These are phyloP conservation scores for Bacterosira constricta DNA, from an alignment of 108 stramenopile species.

Conservation along the genomic window DNA sequence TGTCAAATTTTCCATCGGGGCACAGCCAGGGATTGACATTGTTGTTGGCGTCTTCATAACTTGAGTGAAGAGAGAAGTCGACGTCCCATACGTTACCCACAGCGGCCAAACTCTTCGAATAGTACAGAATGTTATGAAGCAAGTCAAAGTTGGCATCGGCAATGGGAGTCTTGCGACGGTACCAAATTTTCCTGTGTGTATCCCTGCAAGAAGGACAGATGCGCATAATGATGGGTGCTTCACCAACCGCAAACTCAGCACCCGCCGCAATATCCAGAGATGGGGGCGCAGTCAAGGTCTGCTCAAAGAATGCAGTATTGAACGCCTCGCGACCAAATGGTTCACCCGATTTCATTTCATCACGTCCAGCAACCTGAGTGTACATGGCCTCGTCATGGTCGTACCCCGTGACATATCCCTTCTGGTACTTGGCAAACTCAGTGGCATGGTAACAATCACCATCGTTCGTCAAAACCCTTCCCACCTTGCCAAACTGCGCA, in stretches of 20 bases:
- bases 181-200: slow-evolving; percentile 36
- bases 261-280: not conserved
- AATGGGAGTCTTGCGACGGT: slow-evolving; percentile 33
- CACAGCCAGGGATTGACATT: slow-evolving; percentile 39
- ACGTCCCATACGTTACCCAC: slow-evolving; percentile 19
- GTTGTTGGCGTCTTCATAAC: slow-evolving; percentile 46
- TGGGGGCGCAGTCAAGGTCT: slow-evolving; percentile 6
- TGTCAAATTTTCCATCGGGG: slow-evolving; percentile 19
- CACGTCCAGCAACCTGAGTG: slow-evolving; percentile 40
- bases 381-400: slow-evolving; percentile 15
- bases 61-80: slow-evolving; percentile 49
- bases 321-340: slow-evolving; percentile 33
- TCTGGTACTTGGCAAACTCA: slow-evolving; percentile 9
- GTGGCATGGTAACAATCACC: slow-evolving; percentile 8
- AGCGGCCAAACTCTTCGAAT: not conserved
- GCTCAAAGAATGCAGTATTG: slow-evolving; percentile 4
- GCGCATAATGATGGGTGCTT: slow-evolving; percentile 27
- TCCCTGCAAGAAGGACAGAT: slow-evolving; percentile 21
- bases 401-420: slow-evolving; percentile 35
- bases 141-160: slow-evolving; percentile 19
- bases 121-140: slow-evolving; percentile 23
- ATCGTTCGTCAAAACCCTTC: slow-evolving; percentile 28
- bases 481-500: slow-evolving; percentile 24
- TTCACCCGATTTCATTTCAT: not conserved
- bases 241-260: not conserved